phyloP scores from a whole-genome alignment of 1,284 basidiomycete species.

The Ustilago shanxiensis region DNA sequence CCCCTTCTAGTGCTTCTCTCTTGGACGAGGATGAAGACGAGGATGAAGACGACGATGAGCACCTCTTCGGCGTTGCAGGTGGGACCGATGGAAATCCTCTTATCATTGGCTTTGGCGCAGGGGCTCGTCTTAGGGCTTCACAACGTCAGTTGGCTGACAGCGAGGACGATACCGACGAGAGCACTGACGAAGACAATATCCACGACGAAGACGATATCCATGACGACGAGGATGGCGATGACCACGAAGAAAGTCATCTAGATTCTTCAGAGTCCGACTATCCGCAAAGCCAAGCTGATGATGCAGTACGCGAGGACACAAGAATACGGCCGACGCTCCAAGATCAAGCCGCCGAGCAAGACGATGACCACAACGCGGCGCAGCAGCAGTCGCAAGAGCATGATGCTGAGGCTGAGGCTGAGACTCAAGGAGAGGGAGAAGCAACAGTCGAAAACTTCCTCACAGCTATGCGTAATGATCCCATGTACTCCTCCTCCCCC shows the following conservation, averaged over 20 bases:
- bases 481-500: slow-evolving; percentile 18
- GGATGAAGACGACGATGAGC: background rate
- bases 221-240: too few species aligned
- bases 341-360: too few species aligned
- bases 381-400: background rate
- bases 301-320: too few species aligned
- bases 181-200: background rate
- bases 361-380: too few species aligned
- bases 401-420: too few species aligned
- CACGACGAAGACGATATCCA: slow-evolving; percentile 1
- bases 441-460: slow-evolving; percentile 30
- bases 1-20: background rate
- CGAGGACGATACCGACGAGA: background rate
- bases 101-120: background rate
- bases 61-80: background rate
- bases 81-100: background rate
- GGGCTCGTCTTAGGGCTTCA: background rate
- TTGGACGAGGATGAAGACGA: background rate
- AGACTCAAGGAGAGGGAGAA: background rate
- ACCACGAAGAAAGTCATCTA: too few species aligned
- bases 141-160: background rate
- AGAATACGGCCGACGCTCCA: too few species aligned
- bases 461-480: slow-evolving; percentile 26
- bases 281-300: too few species aligned
- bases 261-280: too few species aligned